Percentiles rank a stretch among this genome's conserved stretches.
These are phyloP conservation scores for Onygenales sp. DNA, from an alignment of 2,329 filamentous ascomycete genomes.

Conservation along the genomic window DNA sequence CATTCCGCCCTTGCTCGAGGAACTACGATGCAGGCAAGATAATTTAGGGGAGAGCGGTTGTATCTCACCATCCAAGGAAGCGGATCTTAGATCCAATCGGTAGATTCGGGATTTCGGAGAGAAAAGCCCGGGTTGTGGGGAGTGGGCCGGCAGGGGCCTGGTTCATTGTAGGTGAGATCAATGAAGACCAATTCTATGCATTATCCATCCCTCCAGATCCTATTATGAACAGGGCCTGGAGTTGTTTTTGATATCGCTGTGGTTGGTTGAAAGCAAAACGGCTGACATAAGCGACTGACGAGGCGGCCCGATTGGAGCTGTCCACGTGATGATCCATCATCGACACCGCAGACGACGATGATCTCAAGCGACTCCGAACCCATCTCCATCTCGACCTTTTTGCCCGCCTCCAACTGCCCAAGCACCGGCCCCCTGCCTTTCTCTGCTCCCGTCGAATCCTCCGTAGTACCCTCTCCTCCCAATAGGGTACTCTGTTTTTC, in stretches of 20 bases:
- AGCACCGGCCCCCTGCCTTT: too few relatives aligned
- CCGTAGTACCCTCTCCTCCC: background rate
- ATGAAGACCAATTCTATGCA: background rate
- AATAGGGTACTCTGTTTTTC: background rate
- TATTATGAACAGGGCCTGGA: too few relatives aligned
- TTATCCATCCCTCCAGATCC: background rate
- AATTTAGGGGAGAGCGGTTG: conserved; percentile 3
- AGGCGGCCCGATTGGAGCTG: conserved; percentile 1
- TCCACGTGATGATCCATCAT: conserved; percentile 21
- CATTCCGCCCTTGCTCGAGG: too few relatives aligned
- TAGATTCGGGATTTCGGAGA: conserved; percentile 48
- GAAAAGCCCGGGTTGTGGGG: conserved; percentile 55
- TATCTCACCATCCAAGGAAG: conserved; percentile 77
- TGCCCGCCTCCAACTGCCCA: background rate
- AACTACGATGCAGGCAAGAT: background rate
- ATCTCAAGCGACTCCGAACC: background rate
- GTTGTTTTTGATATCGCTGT: background rate
- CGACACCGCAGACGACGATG: background rate
- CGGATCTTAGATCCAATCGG: conserved; percentile 67
- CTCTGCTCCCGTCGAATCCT: background rate
- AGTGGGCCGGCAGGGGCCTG: conserved; percentile 43
- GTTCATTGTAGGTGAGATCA: conserved; percentile 20
- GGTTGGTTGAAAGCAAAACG: background rate
- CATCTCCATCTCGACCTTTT: background rate
- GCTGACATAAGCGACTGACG: conserved; percentile 1